A percentile compares a stretch with the other conserved stretches of the same genome.
phyloP scores from a whole-genome alignment of 345 rosid genomes.

The Eucalyptus cloeziana region DNA sequence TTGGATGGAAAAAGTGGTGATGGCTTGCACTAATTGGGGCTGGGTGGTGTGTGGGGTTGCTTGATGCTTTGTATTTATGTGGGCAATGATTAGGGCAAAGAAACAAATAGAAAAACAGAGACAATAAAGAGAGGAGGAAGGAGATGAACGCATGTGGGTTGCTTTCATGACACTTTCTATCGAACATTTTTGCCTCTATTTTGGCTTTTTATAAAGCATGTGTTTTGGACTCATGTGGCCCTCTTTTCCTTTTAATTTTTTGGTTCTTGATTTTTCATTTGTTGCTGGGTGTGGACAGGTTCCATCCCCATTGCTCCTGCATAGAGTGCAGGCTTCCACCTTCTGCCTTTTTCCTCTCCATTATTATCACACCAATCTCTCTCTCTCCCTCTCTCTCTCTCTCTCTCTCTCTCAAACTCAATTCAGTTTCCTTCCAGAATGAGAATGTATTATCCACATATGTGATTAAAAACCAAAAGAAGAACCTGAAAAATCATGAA shows the following conservation, averaged over 20 bases:
- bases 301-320: neutral
- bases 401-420: neutral
- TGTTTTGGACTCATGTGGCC: neutral
- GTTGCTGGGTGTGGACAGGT: neutral
- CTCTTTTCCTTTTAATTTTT: neutral
- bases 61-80: neutral
- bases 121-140: neutral
- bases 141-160: neutral
- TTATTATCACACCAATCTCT: neutral
- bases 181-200: neutral
- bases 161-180: neutral
- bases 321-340: neutral
- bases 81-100: constrained; percentile 2
- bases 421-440: neutral
- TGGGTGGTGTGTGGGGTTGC: neutral
- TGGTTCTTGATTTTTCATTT: neutral
- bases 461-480: neutral
- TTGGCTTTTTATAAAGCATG: neutral
- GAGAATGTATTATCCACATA: neutral
- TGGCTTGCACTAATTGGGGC: neutral
- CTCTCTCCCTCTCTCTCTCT: neutral
- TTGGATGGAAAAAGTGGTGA: neutral
- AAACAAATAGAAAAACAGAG: neutral
- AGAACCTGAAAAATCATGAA: neutral
- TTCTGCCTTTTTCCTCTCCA: neutral